Conservation (phyloP, 73 alveolate genomes). For the Breviolum minutum region DNA sequence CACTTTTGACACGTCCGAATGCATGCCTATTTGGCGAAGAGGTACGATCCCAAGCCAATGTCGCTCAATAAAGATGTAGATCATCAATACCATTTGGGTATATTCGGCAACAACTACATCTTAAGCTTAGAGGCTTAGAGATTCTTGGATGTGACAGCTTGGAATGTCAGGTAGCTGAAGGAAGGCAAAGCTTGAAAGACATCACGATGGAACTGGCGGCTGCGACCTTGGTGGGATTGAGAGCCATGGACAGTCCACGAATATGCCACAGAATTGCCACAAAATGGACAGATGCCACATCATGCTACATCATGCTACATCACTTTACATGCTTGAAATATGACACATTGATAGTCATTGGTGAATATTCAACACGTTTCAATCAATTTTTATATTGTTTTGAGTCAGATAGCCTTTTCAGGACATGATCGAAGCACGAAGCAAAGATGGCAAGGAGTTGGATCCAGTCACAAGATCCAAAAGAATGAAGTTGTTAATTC, state of each 20-base stretch:
- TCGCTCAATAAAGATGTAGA: background rate
- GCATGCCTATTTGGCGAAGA: conserved; percentile 98
- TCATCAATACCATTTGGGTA: background rate
- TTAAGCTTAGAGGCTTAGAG: background rate
- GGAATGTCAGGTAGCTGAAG: conserved; percentile 43
- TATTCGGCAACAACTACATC: background rate
- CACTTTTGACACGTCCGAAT: conserved; percentile 97
- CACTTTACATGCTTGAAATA: background rate
- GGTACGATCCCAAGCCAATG: conserved; percentile 87
- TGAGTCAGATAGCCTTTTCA: conserved; percentile 11
- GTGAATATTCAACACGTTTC: background rate
- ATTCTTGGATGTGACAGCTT: background rate
- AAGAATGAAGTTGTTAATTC: background rate
- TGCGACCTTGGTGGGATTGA: conserved; percentile 16
- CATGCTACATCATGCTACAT: conserved; percentile 33
- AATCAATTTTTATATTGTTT: background rate
- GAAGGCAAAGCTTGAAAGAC: conserved; percentile 70
- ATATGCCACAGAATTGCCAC: background rate
- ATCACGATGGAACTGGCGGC: conserved; percentile 93
- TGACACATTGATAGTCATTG: background rate
- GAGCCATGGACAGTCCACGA: background rate
- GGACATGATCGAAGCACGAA: conserved; percentile 85
- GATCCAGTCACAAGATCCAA: conserved; percentile 19
- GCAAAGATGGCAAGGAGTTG: conserved; percentile 90
- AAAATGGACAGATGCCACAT: background rate